Evolutionary conservation across 176 grass and related monocot species (phyloP).

Genomic region (Typha latifolia): DNA sequence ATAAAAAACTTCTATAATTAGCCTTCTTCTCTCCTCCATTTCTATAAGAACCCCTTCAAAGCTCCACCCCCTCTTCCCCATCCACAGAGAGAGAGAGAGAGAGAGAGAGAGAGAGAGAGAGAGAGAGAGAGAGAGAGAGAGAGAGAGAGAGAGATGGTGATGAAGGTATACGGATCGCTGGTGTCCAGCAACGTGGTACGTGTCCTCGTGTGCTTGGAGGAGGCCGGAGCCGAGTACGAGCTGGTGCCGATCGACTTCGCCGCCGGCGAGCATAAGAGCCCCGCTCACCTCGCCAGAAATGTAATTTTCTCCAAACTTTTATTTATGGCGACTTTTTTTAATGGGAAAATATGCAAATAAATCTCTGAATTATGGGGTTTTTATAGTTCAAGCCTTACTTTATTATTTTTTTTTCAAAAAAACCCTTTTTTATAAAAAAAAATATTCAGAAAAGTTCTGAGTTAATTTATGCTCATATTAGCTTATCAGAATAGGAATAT

Average conservation of each 20-base stretch:
- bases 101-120: background rate
- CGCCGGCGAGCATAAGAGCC: conserved; percentile 59
- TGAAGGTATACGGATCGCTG: conserved; percentile 52
- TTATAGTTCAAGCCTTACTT: too few species aligned
- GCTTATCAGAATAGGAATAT: too few species aligned
- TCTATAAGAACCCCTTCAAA: too few species aligned
- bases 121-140: background rate
- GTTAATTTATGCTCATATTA: too few species aligned
- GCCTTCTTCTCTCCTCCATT: too few species aligned
- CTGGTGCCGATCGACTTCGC: conserved; percentile 41
- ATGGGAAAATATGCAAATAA: too few species aligned
- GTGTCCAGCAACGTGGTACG: conserved; percentile 47
- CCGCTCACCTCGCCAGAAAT: conserved; percentile 51
- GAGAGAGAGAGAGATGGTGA: conserved; percentile 19
- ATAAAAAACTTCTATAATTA: too few species aligned
- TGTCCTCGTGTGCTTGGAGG: conserved; percentile 38
- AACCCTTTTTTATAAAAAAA: too few species aligned
- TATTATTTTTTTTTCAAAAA: too few species aligned
- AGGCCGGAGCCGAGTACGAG: conserved; percentile 54
- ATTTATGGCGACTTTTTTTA: background rate
- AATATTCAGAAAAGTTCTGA: too few species aligned
- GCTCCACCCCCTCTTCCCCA: too few species aligned
- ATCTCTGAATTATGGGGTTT: too few species aligned
- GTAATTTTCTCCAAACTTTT: conserved; percentile 6
- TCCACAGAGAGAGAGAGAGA: background rate